These are phyloP conservation scores for Scheffersomyces ergatensis DNA, from an alignment of 805 yeast species.

Conservation along the genomic window DNA sequence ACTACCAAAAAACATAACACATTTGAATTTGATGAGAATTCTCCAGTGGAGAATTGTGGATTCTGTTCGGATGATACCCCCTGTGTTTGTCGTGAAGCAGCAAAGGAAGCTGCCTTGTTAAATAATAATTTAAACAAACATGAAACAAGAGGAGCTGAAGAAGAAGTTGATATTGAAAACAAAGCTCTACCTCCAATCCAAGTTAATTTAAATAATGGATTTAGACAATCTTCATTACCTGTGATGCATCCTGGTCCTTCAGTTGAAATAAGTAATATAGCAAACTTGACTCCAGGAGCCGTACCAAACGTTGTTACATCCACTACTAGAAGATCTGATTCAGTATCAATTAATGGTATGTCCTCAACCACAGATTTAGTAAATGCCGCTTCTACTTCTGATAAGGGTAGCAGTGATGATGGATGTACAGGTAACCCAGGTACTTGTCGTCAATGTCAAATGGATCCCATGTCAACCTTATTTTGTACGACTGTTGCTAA, in stretches of 20 bases:
- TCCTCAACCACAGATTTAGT: slow-evolving; percentile 1
- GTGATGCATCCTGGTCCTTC: slow-evolving; percentile 67
- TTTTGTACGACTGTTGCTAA: slow-evolving; percentile 86
- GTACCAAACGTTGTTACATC: slow-evolving; percentile 31
- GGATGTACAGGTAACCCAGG: slow-evolving; percentile 89
- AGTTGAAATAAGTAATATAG: slow-evolving; percentile 46
- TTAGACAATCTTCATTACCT: slow-evolving; percentile 44
- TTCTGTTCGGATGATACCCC: slow-evolving; percentile 91
- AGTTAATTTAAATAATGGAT: slow-evolving; percentile 15
- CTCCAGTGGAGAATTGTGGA: slow-evolving; percentile 78
- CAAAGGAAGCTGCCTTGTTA: slow-evolving; percentile 46
- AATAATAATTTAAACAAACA: slow-evolving; percentile 28
- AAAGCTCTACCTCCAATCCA: slow-evolving; percentile 44
- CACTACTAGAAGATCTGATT: slow-evolving; percentile 11
- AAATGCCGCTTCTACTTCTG: slow-evolving; percentile 1
- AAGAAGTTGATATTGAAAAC: not conserved
- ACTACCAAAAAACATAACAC: slow-evolving; percentile 1
- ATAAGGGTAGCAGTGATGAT: slow-evolving; percentile 19
- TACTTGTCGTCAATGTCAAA: slow-evolving; percentile 77
- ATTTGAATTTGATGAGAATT: slow-evolving; percentile 37
- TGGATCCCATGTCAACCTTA: slow-evolving; percentile 82
- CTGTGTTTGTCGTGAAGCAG: slow-evolving; percentile 86
- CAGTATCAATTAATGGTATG: slow-evolving; percentile 9
- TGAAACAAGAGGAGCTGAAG: slow-evolving; percentile 28
- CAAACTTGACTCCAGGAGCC: slow-evolving; percentile 37